A percentile compares a stretch with the other conserved stretches of the same genome.
Evolutionary conservation across 2,329 filamentous ascomycete genomes (phyloP).

Genomic region (Curvularia verruculosa): DNA sequence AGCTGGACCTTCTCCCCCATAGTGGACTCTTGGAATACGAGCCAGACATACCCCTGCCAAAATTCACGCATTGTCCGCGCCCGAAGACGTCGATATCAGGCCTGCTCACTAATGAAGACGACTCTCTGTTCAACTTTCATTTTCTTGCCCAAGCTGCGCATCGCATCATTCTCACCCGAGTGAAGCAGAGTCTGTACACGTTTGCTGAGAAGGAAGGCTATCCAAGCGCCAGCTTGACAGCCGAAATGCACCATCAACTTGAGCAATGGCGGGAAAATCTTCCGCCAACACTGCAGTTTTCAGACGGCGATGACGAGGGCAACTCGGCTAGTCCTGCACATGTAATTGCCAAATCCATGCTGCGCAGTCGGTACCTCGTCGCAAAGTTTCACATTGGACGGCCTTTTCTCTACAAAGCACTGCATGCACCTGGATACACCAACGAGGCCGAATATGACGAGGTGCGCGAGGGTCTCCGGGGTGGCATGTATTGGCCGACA

Average conservation of each 20-base stretch:
- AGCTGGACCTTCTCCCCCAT: constrained; percentile 57
- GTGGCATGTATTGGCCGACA: constrained; percentile 48
- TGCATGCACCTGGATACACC: constrained; percentile 40
- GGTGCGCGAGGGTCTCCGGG: constrained; percentile 36
- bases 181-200: constrained; percentile 59
- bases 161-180: constrained; percentile 61
- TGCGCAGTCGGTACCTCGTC: constrained; percentile 47
- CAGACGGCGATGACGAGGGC: constrained; percentile 42
- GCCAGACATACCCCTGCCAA: constrained; percentile 60
- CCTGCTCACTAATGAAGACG: constrained; percentile 53
- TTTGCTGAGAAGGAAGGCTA: constrained; percentile 51
- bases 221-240: constrained; percentile 57
- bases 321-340: constrained; percentile 43
- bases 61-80: constrained; percentile 56
- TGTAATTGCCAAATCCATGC: constrained; percentile 48
- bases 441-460: constrained; percentile 43
- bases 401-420: constrained; percentile 48
- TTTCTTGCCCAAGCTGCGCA: constrained; percentile 64
- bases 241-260: constrained; percentile 61
- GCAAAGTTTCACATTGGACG: constrained; percentile 49
- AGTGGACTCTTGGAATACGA: constrained; percentile 60
- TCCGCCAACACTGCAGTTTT: constrained; percentile 56
- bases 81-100: constrained; percentile 44
- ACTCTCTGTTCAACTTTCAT: constrained; percentile 63
- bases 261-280: constrained; percentile 62